These are phyloP conservation scores for Turritis glabra DNA, from an alignment of 345 rosid species.

Conservation along the genomic window DNA sequence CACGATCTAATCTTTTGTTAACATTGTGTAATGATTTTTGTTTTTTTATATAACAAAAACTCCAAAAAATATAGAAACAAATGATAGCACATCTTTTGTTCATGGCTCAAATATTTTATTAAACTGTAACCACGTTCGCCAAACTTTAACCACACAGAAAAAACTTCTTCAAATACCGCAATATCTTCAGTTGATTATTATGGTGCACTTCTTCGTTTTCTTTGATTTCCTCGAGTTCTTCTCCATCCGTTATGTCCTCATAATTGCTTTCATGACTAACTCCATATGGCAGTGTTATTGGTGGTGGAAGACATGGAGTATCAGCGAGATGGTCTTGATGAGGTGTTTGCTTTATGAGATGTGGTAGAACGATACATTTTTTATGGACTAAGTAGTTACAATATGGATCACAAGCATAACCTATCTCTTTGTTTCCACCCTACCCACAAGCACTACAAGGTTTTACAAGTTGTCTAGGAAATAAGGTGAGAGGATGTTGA, in stretches of 20 bases:
- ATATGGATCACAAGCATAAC: conserved; percentile 20
- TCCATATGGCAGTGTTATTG: not conserved
- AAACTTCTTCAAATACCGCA: not conserved
- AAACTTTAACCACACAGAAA: not conserved
- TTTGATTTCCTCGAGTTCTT: not conserved
- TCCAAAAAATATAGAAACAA: too few species aligned
- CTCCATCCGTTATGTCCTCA: not conserved
- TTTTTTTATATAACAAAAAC: too few species aligned
- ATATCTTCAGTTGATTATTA: not conserved
- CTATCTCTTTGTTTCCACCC: not conserved
- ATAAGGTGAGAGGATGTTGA: conserved; percentile 6
- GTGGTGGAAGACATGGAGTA: not conserved
- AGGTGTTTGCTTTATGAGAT: not conserved
- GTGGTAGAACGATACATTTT: not conserved
- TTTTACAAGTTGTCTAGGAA: not conserved
- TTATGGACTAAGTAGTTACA: conserved; percentile 24
- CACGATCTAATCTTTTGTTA: too few species aligned
- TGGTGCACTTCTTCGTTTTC: not conserved
- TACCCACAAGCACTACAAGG: conserved; percentile 11
- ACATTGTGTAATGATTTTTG: not conserved
- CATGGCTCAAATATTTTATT: too few species aligned
- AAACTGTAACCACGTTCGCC: too few species aligned
- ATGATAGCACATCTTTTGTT: too few species aligned
- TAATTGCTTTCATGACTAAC: not conserved
- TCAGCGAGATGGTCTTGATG: not conserved